Percentiles rank a stretch among this genome's conserved stretches.
Conservation (phyloP, 345 rosid genomes). For the Aethionema arabicum region DNA sequence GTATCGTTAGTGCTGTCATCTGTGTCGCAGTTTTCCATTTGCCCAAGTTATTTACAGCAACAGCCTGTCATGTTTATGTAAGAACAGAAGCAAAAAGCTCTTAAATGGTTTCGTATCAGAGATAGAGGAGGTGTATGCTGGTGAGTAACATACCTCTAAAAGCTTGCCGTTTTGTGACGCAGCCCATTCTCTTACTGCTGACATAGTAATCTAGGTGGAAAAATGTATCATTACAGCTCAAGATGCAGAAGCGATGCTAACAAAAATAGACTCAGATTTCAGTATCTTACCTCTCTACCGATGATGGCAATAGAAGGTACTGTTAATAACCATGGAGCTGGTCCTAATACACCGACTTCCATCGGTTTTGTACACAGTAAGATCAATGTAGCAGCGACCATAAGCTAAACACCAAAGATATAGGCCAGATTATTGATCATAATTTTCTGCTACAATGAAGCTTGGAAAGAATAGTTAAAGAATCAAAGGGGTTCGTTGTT, state of each 20-base stretch:
- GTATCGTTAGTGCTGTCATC: slow-evolving; percentile 90
- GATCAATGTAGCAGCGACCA: slow-evolving; percentile 95
- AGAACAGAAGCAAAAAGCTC: slow-evolving; percentile 2
- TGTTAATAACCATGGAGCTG: slow-evolving; percentile 78
- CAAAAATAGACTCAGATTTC: background rate
- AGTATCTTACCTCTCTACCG: slow-evolving; percentile 79
- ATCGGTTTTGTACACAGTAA: slow-evolving; percentile 81
- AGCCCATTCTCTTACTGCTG: slow-evolving; percentile 99
- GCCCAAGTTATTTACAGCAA: slow-evolving; percentile 95
- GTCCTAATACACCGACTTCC: slow-evolving; percentile 54
- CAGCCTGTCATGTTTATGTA: slow-evolving; percentile 55
- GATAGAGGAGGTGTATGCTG: background rate
- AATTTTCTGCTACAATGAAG: background rate
- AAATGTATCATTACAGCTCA: slow-evolving; percentile 7
- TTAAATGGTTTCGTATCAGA: slow-evolving; percentile 2
- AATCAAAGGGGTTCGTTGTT: background rate
- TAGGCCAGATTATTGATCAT: slow-evolving; percentile 5
- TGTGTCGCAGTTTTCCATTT: slow-evolving; percentile 99
- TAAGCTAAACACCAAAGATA: slow-evolving; percentile 58
- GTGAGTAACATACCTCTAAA: slow-evolving; percentile 57
- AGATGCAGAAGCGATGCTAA: slow-evolving; percentile 2
- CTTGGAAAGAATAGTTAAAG: background rate
- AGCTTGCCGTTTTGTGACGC: slow-evolving; percentile 88
- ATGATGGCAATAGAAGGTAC: slow-evolving; percentile 87
- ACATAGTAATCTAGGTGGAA: slow-evolving; percentile 84